Percentiles rank a stretch among this genome's conserved stretches.
Evolutionary conservation across 345 rosid genomes (phyloP).

Genomic region (Nephelium lappaceum): DNA sequence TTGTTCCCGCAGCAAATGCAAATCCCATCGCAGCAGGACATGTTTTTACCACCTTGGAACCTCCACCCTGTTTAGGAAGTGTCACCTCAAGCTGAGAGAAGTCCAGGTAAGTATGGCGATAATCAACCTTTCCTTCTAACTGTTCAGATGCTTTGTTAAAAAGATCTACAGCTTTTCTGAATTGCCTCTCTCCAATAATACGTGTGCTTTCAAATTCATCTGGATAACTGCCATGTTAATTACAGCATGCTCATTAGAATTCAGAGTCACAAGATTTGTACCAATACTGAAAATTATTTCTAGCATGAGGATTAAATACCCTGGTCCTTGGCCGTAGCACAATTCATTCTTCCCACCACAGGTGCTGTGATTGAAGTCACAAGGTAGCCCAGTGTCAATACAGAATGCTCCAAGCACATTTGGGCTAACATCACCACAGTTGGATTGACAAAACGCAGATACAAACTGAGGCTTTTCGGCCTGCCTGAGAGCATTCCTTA

Average conservation of each 20-base stretch:
- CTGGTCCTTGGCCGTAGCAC: conserved; percentile 98
- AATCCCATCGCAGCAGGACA: conserved; percentile 99
- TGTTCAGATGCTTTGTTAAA: conserved; percentile 80
- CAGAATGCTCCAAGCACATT: conserved; percentile 97
- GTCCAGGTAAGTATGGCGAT: conserved; percentile 73
- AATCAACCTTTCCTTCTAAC: conserved; percentile 78
- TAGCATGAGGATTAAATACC: conserved; percentile 47
- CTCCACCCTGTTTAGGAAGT: conserved; percentile 58
- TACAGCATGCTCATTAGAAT: conserved; percentile 18
- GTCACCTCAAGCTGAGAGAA: conserved; percentile 89
- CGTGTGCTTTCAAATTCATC: conserved; percentile 98
- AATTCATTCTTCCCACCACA: conserved; percentile 91
- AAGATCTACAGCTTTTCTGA: conserved; percentile 76
- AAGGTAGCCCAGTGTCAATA: conserved; percentile 82
- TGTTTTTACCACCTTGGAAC: conserved; percentile 71
- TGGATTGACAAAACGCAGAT: conserved; percentile 95
- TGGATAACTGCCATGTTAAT: conserved; percentile 61
- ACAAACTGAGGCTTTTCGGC: conserved; percentile 86
- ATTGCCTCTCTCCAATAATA: conserved; percentile 92
- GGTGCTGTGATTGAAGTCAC: conserved; percentile 99
- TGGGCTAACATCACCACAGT: conserved; percentile 99
- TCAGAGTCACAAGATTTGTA: conserved; percentile 10
- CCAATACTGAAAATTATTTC: background rate
- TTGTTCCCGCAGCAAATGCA: conserved; percentile 96
- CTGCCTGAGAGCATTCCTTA: conserved; percentile 77